Base-by-base conservation (phyloP, 2,329 filamentous ascomycete genomes). In the Alternaria sp. region DNA sequence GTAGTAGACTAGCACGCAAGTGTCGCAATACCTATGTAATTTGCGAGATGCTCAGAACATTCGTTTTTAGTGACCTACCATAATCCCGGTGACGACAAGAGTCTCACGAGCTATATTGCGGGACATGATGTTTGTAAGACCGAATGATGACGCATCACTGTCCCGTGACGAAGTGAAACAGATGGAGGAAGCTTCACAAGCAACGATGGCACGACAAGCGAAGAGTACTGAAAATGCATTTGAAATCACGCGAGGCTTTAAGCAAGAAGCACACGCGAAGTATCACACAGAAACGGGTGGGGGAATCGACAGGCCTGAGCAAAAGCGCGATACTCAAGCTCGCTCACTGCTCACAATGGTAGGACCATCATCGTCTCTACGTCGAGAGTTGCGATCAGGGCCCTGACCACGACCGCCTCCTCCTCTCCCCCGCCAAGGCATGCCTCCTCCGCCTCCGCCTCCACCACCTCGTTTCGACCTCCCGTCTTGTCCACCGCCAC, bases 401-500 rank as follows among this genome's bases (percentile, higher is more conserved):
- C 53, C 55, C 10, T 60, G 50, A n/a, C 50, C 59, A 25, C 55
- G 55, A 41, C 55, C 59, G 11, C 33, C 37, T 41, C 65, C 37
- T 41, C 65, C 64, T 68, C 67, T 56, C 43, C 67, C 68, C 30
- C 67, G 61, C 68, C 68, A 69, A 10, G 63, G 57, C 14, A 41
- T 51, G 23, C 51, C 47, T 14, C 51, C 47, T 14, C 55, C 54
- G 18, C 51, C 45, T 26, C 59, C 65, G 25, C 60, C 47, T 6
- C 47, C 50, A 9, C 66, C 64, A 2, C 64, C 66, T 28, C 68
- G 61, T 46, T 64, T 70, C 23, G 57, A 46, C 20, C 60, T 55
- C 4, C 58, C 66, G 21, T 60, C 64, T 10, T 63, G 66, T 2
- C 60, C 66, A 18, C 65, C 65, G 50, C 64, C 65, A 55, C 64